These are phyloP conservation scores for Termitomyces eurrhizus DNA, from an alignment of 768 basidiomycete genomes.

Conservation along the genomic window DNA sequence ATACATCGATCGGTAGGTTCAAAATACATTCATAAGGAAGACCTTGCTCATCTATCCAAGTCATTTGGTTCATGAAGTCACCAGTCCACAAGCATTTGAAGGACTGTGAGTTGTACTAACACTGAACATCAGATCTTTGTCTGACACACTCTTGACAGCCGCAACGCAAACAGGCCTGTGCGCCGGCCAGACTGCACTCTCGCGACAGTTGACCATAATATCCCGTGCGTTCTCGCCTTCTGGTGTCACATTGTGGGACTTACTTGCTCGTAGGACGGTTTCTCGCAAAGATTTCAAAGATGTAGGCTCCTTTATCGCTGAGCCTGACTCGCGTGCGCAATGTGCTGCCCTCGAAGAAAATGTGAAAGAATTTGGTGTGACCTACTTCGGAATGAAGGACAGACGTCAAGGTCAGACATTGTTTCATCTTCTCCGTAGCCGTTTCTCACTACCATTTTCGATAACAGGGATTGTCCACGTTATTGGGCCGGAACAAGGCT, in stretches of 20 bases:
- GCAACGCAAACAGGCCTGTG: slow-evolving; percentile 72
- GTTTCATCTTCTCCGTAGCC: neutral
- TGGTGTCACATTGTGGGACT: neutral
- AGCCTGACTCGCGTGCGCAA: slow-evolving; percentile 84
- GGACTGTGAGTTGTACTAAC: slow-evolving; percentile 53
- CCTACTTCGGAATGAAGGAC: slow-evolving; percentile 90
- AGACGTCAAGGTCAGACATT: slow-evolving; percentile 69
- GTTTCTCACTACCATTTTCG: slow-evolving; percentile 5
- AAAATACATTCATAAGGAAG: neutral
- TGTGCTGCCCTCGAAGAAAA: slow-evolving; percentile 83
- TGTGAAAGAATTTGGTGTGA: slow-evolving; percentile 87
- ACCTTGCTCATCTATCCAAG: slow-evolving; percentile 22
- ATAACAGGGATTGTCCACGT: slow-evolving; percentile 74
- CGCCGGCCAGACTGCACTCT: slow-evolving; percentile 86
- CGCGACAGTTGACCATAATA: slow-evolving; percentile 86
- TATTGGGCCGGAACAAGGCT: slow-evolving; percentile 93
- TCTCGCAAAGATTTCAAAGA: slow-evolving; percentile 74
- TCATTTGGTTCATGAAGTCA: slow-evolving; percentile 84
- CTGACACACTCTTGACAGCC: slow-evolving; percentile 33
- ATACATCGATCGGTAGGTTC: slow-evolving; percentile 72
- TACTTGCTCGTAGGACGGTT: slow-evolving; percentile 45
- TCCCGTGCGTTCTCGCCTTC: slow-evolving; percentile 54
- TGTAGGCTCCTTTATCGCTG: slow-evolving; percentile 70
- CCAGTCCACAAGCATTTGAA: slow-evolving; percentile 91
- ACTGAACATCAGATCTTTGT: slow-evolving; percentile 2